Evolutionary conservation across 805 yeast genomes (phyloP).

Genomic region (Grigorovia jiainica): DNA sequence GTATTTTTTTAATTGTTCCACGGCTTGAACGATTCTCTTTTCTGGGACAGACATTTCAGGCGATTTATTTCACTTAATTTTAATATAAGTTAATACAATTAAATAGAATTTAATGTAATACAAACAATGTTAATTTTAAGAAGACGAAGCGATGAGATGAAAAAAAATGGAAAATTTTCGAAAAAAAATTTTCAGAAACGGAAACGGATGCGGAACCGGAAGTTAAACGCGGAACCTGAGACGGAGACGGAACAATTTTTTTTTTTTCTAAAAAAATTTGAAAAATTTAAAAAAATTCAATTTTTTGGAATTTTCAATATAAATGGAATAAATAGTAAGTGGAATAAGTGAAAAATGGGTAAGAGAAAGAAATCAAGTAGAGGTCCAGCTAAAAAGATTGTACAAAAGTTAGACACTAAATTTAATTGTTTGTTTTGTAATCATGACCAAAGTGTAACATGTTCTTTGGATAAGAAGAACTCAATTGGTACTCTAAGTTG

Average conservation of each 20-base stretch:
- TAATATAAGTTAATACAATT: too few species aligned
- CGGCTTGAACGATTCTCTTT: slow-evolving; percentile 39
- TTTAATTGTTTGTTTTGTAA: slow-evolving; percentile 92
- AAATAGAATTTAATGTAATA: too few species aligned
- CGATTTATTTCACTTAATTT: background rate
- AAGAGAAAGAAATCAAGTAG: slow-evolving; percentile 77
- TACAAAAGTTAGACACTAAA: slow-evolving; percentile 69
- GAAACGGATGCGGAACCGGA: too few species aligned
- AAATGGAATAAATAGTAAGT: too few species aligned
- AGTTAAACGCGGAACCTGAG: too few species aligned
- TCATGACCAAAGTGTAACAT: slow-evolving; percentile 85
- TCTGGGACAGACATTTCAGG: slow-evolving; percentile 9
- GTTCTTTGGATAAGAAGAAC: slow-evolving; percentile 78
- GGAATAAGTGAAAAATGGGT: slow-evolving; percentile 46
- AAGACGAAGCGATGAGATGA: too few species aligned
- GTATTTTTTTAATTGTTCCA: slow-evolving; percentile 58
- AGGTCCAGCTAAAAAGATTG: slow-evolving; percentile 69
- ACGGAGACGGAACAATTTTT: too few species aligned
- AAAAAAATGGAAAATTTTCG: too few species aligned
- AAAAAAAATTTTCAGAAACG: too few species aligned
- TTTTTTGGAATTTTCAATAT: background rate
- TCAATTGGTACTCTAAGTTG: slow-evolving; percentile 79
- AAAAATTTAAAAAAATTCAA: background rate
- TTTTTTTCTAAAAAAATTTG: background rate
- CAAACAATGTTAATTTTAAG: too few species aligned